Base-by-base conservation (phyloP, 352 stramenopile genomes). In the Aphanomyces astaci region DNA sequence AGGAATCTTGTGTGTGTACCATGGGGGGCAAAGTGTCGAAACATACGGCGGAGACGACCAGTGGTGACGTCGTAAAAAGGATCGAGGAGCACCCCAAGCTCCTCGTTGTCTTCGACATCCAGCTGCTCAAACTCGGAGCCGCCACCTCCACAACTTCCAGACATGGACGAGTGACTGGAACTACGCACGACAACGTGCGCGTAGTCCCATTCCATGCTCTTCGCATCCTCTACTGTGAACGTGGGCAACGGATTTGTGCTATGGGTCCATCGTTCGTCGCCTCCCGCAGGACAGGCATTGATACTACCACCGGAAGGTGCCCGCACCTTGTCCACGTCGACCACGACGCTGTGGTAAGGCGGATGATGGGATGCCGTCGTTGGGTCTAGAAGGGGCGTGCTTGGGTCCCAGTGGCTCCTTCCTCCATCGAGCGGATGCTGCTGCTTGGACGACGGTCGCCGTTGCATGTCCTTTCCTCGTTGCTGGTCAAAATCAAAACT, bases 31-130 rank as follows among this genome's bases (percentile, higher is more conserved):
- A 65, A 65, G 40, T 40, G 39, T 4, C 31, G 32, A 65, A 65
- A 65, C 31, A 65, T 46, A 22, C 56, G 56, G 13, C 33, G 11
- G 32, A 65, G 36, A 24, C 56, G 36, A 13, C 56, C 56, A 5
- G 56, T 65, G 9, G 56, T 65, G 22, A 65, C 56, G 40, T 65
- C 56, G 27, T 65, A 65, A 24, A 52, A 65, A 2, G 56, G 56
- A 53, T 65, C 56, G 15, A 65, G 27, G 25, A 65, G 56, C 15
- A 65, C 39, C 10, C 22, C 31, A 5, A 65, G 36, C 5, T 48
- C 56, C 27, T 65, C 56, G 39, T 40, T 40, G 39, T 65, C 56
- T 19, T 40, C 56, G 2, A 40, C 13, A 19, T 59, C 30, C 10
- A 32, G 22, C 4, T 25, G 9, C 10, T 32, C 25, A 46, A 62